Conservation (phyloP, 768 basidiomycete species). For the Boletus huronensis region DNA sequence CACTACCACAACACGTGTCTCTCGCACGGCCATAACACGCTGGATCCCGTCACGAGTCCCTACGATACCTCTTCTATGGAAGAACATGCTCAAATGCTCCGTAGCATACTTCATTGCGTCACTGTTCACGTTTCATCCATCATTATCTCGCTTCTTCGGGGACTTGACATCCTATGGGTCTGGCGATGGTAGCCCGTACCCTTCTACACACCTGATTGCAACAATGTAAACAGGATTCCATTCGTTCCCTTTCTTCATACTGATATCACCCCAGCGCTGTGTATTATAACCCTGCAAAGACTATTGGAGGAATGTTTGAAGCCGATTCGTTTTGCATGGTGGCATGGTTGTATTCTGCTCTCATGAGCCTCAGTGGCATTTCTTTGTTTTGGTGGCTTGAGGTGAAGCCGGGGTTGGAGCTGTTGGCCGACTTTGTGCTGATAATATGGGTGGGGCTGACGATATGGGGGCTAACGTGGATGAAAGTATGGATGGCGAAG, state of each 20-base stretch:
- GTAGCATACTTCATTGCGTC: conserved; percentile 88
- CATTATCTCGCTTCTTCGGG: conserved; percentile 65
- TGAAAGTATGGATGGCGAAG: conserved; percentile 87
- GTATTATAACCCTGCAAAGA: conserved; percentile 94
- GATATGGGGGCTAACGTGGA: conserved; percentile 82
- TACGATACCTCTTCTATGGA: conserved; percentile 47
- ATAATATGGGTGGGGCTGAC: conserved; percentile 82
- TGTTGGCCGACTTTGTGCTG: conserved; percentile 69
- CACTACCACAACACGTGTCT: conserved; percentile 4
- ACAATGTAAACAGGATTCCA: conserved; percentile 55
- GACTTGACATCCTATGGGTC: conserved; percentile 53
- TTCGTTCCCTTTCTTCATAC: background rate
- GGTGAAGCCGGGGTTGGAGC: conserved; percentile 61
- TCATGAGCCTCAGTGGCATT: conserved; percentile 75
- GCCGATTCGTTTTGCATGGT: conserved; percentile 78
- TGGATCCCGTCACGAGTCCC: conserved; percentile 28
- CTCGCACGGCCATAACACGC: conserved; percentile 2
- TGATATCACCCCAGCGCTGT: conserved; percentile 50
- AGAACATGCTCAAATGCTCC: conserved; percentile 86
- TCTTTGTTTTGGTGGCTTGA: conserved; percentile 79
- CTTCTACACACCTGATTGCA: conserved; percentile 88
- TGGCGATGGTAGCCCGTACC: conserved; percentile 51
- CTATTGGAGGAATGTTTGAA: conserved; percentile 89
- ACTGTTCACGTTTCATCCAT: conserved; percentile 86
- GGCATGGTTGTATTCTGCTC: conserved; percentile 64